Base-by-base conservation (phyloP, 1,284 basidiomycete species). In the Trichosporon inkin region DNA sequence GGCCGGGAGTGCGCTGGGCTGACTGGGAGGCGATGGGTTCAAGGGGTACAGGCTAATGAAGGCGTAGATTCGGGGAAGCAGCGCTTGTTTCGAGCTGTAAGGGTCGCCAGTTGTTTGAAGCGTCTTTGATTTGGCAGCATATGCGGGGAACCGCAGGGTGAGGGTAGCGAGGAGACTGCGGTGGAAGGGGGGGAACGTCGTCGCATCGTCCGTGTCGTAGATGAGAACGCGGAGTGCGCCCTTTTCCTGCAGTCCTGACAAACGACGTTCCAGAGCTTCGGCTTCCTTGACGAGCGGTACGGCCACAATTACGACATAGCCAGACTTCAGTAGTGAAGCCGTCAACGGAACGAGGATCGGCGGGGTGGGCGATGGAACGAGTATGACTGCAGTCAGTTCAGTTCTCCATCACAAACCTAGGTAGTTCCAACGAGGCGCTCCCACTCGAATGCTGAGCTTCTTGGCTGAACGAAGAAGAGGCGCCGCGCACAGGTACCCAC, bases 291-390 rank as follows among this genome's bases (percentile, higher is more conserved):
- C 68, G 11, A 70, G 68, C 3, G 77, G 75, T 2, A 77, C 73
- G 10, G 77, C 73, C 28, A 78, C 64, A n/a, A 78, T 62, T 10
- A 78, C 77, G 55, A 77, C 70, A 56, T 78, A 78, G n/a, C 73
- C 74, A 1, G 74, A 71, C 63, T 71, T 70, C 53, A 77, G 69
- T 1, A 78, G 64, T 10, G 69, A 71, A 35, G 73, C 69, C 0
- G 73, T 67, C 17, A 78, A 67, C 10, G 75, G 71, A 14, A 71
- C 66, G 1, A 78, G 68, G 19, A 78, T 52, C 0, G 70, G 68
- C 0, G 77, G 75, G 54, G 70, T 67, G 2, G 74, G 72, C 8
- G 74, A 72, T 0, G 76, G 76, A 5, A 70, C 63, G 28, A 78
- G 70, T 22, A 78, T 68, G 36, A 78, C 74, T 74, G 54, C 39